phyloP scores from a whole-genome alignment of 2,329 filamentous ascomycete species.

The Paecilomyces variotii region DNA sequence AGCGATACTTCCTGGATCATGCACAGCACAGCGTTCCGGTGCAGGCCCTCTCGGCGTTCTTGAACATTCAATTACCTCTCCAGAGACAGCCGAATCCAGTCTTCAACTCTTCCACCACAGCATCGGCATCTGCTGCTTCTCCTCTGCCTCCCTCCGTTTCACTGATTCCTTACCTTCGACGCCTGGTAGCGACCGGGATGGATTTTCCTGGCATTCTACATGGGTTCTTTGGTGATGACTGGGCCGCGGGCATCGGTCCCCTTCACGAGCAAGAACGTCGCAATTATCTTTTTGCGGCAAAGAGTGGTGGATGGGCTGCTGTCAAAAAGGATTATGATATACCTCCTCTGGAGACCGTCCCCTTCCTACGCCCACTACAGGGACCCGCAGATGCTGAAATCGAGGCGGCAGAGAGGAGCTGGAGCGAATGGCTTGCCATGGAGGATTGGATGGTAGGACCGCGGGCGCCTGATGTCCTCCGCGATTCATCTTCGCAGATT shows the following conservation, averaged over 20 bases:
- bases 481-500: slow-evolving; percentile 29
- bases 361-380: slow-evolving; percentile 78
- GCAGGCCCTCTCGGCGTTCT: slow-evolving; percentile 78
- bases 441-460: slow-evolving; percentile 98
- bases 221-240: slow-evolving; percentile 95
- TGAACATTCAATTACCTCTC: slow-evolving; percentile 87
- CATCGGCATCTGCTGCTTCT: slow-evolving; percentile 31
- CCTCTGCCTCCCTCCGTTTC: slow-evolving; percentile 47
- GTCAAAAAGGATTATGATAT: slow-evolving; percentile 92
- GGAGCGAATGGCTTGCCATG: slow-evolving; percentile 95
- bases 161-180: slow-evolving; percentile 80
- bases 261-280: slow-evolving; percentile 82
- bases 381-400: slow-evolving; percentile 72
- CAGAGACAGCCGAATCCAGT: slow-evolving; percentile 55
- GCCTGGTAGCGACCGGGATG: slow-evolving; percentile 84
- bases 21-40: slow-evolving; percentile 76
- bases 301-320: slow-evolving; percentile 80
- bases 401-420: slow-evolving; percentile 68
- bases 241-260: slow-evolving; percentile 68
- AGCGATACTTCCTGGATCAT: slow-evolving; percentile 83
- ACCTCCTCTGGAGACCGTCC: slow-evolving; percentile 70
- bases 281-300: slow-evolving; percentile 92
- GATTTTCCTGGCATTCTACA: slow-evolving; percentile 81
- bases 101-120: slow-evolving; percentile 30
- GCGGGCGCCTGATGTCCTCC: slow-evolving; percentile 50